A percentile compares a stretch with the other conserved stretches of the same genome.
These are phyloP conservation scores for Pleurotus cornucopiae DNA, from an alignment of 768 basidiomycete genomes.

Conservation along the genomic window DNA sequence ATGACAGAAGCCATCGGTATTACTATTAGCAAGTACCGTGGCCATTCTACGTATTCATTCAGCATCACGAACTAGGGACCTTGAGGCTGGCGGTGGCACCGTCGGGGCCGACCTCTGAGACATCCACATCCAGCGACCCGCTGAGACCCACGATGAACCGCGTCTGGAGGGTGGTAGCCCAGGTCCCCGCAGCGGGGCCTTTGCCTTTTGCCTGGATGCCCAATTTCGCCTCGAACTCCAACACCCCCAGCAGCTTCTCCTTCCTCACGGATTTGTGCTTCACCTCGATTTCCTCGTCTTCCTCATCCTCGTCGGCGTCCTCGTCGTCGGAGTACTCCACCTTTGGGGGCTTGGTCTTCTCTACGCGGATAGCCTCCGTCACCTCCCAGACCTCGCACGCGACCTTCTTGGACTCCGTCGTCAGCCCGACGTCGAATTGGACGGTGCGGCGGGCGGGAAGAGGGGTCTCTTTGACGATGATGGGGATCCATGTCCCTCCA, in stretches of 20 bases:
- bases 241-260: conserved; percentile 42
- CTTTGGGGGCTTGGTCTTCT: conserved; percentile 48
- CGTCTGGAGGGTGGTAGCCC: conserved; percentile 48
- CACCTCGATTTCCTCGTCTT: conserved; percentile 56
- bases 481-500: conserved; percentile 62
- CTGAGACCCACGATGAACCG: conserved; percentile 32
- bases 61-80: neutral
- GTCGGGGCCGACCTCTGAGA: conserved; percentile 32
- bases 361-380: conserved; percentile 60
- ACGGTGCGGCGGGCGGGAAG: conserved; percentile 63
- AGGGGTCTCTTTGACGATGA: conserved; percentile 68
- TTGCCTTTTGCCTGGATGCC: conserved; percentile 37
- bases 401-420: conserved; percentile 38
- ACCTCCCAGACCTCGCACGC: conserved; percentile 79
- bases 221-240: conserved; percentile 36
- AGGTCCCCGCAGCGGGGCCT: conserved; percentile 36
- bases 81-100: conserved; percentile 13
- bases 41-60: too few relatives aligned
- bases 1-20: too few relatives aligned
- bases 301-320: conserved; percentile 52
- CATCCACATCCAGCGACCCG: conserved; percentile 32
- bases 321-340: conserved; percentile 41
- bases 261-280: conserved; percentile 61
- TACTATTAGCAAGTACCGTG: too few relatives aligned
- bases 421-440: conserved; percentile 52